Evolutionary conservation across 2,329 filamentous ascomycete species (phyloP), one percentile per base, ranked within the genome.

Genomic region (Delphinella strobiligena): DNA sequence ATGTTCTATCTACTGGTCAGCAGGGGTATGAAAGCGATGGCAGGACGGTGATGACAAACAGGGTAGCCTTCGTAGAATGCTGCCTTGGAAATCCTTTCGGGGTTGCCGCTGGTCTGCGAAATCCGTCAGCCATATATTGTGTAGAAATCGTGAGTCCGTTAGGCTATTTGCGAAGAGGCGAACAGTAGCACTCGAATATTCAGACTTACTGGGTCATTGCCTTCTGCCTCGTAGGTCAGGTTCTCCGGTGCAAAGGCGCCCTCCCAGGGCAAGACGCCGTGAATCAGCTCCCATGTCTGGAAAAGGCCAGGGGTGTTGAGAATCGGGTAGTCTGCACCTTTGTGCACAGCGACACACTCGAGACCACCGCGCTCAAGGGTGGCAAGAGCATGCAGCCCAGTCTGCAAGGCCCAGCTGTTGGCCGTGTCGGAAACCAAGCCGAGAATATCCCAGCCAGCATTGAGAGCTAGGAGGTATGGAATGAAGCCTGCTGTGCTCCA

Each of bases 21-120:
- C n/a, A n/a, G n/a, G n/a, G n/a, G n/a, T n/a, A n/a, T n/a, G n/a
- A n/a, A n/a, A n/a, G n/a, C n/a, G n/a, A n/a, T n/a, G n/a, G n/a
- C n/a, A n/a, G n/a, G n/a, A n/a, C n/a, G n/a, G n/a, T n/a, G n/a
- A n/a, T n/a, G n/a, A n/a, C n/a, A n/a, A n/a, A n/a, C n/a, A n/a
- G 68, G 67, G 45, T 56, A 68, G 4, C 67, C 67, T 40, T 69
- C 64, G 4, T 54, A 44, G 43, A 70, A 67, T 1, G 67, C 67
- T 0, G 52, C 50, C 34, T 51, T 51, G 14, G 55, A 55, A 32
- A 71, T 56, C 2, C 61, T 56, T 19, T 56, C 51, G 1, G 68
- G 66, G 43, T 69, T 46, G 1, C 64, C 63, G 4, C 60, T 63
- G 1, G 66, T 68, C n/a, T n/a, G n/a, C n/a, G n/a, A n/a, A n/a